Base-by-base conservation (phyloP, 2,329 filamentous ascomycete genomes). In the Fusarium acutatum region DNA sequence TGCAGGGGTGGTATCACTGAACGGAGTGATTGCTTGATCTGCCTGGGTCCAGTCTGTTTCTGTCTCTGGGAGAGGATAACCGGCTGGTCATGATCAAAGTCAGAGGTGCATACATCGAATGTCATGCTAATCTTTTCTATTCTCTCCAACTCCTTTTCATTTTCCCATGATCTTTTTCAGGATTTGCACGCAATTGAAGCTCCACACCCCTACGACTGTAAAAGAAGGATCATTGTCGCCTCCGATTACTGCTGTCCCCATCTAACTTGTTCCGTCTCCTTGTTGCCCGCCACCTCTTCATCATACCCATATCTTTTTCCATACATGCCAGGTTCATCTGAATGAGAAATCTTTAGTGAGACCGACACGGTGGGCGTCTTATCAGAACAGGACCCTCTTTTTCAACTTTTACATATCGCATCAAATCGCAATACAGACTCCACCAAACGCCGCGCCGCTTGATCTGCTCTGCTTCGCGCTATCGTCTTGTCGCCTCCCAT, bases 351-450 rank as follows among this genome's bases (percentile, higher is more conserved):
- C 59, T 53, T 60, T 44, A 64, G 50, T 60, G 64, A 65, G 64
- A 58, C 74, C 41, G 60, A 71, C 67, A 75, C 74, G 72, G 62
- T 57, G 64, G 70, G 71, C 46, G 69, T 75, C 76, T 78, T 78
- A 78, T 78, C 76, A 77, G 69, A 75, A 62, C 40, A 64, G 49
- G 76, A 74, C 76, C 76, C 76, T 75, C 73, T 78, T 78, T 54
- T 75, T 78, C 67, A 73, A 72, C 76, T 78, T 77, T 75, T 74
- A 52, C 30, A 52, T 35, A 54, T 73, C 60, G 37, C 61, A 64
- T 72, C 62, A 57, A 57, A 60, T 72, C 64, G 60, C 53, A 75
- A 71, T 69, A 63, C 73, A 52, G 75, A 76, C 75, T 71, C 75
- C 75, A 77, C 75, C 65, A 65, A 37, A 59, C 70, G 60, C 69